Percentiles rank a stretch among this genome's conserved stretches.
Evolutionary conservation across 495 filamentous ascomycete species (phyloP).

Genomic region (Cairneyella variabilis): DNA sequence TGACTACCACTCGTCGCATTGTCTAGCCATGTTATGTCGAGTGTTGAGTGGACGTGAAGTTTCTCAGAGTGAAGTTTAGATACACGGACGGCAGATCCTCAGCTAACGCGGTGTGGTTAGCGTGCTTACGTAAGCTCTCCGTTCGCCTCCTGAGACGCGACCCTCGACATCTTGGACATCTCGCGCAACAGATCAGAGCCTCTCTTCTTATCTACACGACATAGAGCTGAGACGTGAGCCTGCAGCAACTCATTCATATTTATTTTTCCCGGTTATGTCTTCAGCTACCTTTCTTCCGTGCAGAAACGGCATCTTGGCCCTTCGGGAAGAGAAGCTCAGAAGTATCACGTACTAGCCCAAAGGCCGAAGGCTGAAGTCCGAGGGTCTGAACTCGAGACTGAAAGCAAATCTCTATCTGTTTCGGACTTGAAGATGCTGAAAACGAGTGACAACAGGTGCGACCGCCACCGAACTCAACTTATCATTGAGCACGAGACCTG

Average conservation of each 20-base stretch:
- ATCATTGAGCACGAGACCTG: too few relatives aligned
- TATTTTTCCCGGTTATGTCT: not conserved
- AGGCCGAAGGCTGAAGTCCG: not conserved
- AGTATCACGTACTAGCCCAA: too few relatives aligned
- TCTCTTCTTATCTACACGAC: too few relatives aligned
- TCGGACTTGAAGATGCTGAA: too few relatives aligned
- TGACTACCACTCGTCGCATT: conserved; percentile 94
- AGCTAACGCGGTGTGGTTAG: too few relatives aligned
- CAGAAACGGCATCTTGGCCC: not conserved
- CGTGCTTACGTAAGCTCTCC: too few relatives aligned
- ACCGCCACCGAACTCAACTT: too few relatives aligned
- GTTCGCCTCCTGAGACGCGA: not conserved
- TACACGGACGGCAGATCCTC: not conserved
- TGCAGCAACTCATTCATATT: not conserved
- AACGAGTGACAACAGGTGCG: too few relatives aligned
- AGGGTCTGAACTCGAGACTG: not conserved
- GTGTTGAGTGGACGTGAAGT: not conserved
- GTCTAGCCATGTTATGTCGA: conserved; percentile 17
- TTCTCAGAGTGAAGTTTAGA: too few relatives aligned
- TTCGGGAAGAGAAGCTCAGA: too few relatives aligned
- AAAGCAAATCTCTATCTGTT: conserved; percentile 2
- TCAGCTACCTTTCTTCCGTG: not conserved
- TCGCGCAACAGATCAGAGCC: not conserved
- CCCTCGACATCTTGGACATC: conserved; percentile 3
- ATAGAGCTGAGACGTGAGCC: not conserved